Evolutionary conservation across 148 eudicot genomes (phyloP).

Genomic region (Rhododendron vialii): DNA sequence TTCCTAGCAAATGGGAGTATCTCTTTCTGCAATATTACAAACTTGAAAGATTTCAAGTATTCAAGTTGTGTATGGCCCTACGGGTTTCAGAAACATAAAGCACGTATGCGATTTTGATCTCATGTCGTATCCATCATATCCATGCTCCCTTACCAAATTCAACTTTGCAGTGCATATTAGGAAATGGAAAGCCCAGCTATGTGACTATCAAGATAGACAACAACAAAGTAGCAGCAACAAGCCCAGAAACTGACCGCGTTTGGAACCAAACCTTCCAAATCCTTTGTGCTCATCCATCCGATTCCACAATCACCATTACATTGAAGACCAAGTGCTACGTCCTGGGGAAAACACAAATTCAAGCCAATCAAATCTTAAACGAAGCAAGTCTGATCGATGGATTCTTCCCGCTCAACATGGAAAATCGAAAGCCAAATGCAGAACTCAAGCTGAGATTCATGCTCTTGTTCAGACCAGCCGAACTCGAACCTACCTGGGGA

Average conservation of each 20-base stretch:
- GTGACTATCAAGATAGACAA: slow-evolving; percentile 69
- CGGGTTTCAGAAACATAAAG: neutral
- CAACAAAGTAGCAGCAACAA: slow-evolving; percentile 66
- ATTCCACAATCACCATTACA: slow-evolving; percentile 59
- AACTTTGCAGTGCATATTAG: slow-evolving; percentile 59
- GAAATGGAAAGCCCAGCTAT: slow-evolving; percentile 47
- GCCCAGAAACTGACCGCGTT: slow-evolving; percentile 44
- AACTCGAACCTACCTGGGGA: slow-evolving; percentile 61
- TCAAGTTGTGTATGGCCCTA: neutral
- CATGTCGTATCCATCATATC: neutral
- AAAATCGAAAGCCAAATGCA: slow-evolving; percentile 39
- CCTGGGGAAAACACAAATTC: slow-evolving; percentile 57
- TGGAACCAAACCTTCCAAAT: slow-evolving; percentile 95
- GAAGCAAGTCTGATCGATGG: slow-evolving; percentile 68
- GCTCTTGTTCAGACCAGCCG: slow-evolving; percentile 85
- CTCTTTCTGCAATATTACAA: neutral
- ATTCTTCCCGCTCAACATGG: slow-evolving; percentile 53
- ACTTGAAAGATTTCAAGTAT: neutral
- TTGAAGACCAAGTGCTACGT: slow-evolving; percentile 56
- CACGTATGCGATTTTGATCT: neutral
- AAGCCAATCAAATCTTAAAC: slow-evolving; percentile 45
- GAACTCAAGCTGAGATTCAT: slow-evolving; percentile 56
- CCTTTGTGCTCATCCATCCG: slow-evolving; percentile 73
- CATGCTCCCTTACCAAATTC: neutral
- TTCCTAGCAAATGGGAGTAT: neutral